Evolutionary conservation across 805 yeast genomes (phyloP).

Genomic region (Hanseniaspora taiwanica): DNA sequence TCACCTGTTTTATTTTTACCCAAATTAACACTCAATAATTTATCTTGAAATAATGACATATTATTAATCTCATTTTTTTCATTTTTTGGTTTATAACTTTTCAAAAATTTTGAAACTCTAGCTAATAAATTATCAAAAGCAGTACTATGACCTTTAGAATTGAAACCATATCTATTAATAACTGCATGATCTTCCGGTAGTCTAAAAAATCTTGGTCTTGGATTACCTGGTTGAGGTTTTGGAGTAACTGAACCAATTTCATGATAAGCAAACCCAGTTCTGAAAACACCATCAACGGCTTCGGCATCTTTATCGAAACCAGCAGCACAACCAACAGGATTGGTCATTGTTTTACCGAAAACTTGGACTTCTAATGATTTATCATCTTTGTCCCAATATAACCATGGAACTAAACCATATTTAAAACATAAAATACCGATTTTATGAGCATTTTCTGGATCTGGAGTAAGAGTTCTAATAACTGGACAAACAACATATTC

Average conservation of each 20-base stretch:
- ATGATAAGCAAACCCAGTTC: slow-evolving; percentile 75
- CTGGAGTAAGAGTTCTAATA: slow-evolving; percentile 46
- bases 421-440: slow-evolving; percentile 61
- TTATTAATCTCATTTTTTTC: slow-evolving; percentile 17
- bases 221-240: slow-evolving; percentile 86
- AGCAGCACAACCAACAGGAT: slow-evolving; percentile 90
- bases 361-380: slow-evolving; percentile 43
- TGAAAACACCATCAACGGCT: slow-evolving; percentile 68
- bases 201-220: slow-evolving; percentile 84
- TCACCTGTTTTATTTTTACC: slow-evolving; percentile 92
- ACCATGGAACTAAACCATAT: slow-evolving; percentile 51
- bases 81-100: slow-evolving; percentile 12
- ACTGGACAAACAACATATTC: slow-evolving; percentile 73
- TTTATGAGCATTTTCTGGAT: slow-evolving; percentile 79
- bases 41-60: slow-evolving; percentile 45
- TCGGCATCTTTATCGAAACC: slow-evolving; percentile 92
- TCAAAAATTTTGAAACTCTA: slow-evolving; percentile 37
- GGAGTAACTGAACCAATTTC: slow-evolving; percentile 94
- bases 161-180: slow-evolving; percentile 89
- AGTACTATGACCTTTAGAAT: slow-evolving; percentile 73
- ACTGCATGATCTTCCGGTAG: slow-evolving; percentile 78
- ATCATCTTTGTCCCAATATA: slow-evolving; percentile 40
- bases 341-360: slow-evolving; percentile 49
- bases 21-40: slow-evolving; percentile 66
- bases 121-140: slow-evolving; percentile 56